A percentile compares a stretch with the other conserved stretches of the same genome.
Conservation (phyloP, 345 rosid genomes). For the Diplotaxis tenuifolia region DNA sequence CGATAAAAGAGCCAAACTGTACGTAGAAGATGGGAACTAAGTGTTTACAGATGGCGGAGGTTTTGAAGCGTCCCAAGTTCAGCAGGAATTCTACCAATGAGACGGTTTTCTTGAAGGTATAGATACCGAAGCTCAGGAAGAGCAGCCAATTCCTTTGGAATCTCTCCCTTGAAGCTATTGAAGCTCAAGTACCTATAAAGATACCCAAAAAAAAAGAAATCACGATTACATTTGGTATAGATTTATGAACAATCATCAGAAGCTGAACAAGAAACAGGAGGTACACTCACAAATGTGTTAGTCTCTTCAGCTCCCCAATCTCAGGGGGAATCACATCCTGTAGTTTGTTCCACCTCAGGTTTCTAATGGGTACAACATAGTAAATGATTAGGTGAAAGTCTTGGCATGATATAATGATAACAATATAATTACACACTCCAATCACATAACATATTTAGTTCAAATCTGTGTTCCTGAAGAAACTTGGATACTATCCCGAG, state of each 20-base stretch:
- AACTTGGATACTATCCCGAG: background rate
- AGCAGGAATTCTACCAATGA: slow-evolving; percentile 77
- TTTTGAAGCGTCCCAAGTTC: slow-evolving; percentile 75
- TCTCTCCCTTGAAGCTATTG: slow-evolving; percentile 91
- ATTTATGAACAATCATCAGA: background rate
- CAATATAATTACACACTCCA: background rate
- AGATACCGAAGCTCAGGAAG: slow-evolving; percentile 95
- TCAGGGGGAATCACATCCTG: slow-evolving; percentile 90
- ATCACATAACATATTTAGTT: background rate
- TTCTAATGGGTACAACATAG: slow-evolving; percentile 43
- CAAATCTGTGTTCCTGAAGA: background rate
- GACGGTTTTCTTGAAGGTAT: slow-evolving; percentile 87
- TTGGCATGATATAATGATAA: background rate
- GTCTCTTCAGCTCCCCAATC: slow-evolving; percentile 82
- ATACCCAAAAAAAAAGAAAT: background rate
- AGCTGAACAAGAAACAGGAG: background rate
- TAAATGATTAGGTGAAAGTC: background rate
- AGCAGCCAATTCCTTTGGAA: slow-evolving; percentile 82
- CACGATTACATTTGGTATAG: background rate
- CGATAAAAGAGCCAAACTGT: background rate
- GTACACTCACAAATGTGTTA: slow-evolving; percentile 76
- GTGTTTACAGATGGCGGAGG: slow-evolving; percentile 54
- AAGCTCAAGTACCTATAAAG: slow-evolving; percentile 72
- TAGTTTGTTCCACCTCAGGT: slow-evolving; percentile 90
- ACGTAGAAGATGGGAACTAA: background rate